Percentiles rank a stretch among this genome's conserved stretches.
These are phyloP conservation scores for Parafenestella ontariensis DNA, from an alignment of 2,329 filamentous ascomycete species.

Conservation along the genomic window DNA sequence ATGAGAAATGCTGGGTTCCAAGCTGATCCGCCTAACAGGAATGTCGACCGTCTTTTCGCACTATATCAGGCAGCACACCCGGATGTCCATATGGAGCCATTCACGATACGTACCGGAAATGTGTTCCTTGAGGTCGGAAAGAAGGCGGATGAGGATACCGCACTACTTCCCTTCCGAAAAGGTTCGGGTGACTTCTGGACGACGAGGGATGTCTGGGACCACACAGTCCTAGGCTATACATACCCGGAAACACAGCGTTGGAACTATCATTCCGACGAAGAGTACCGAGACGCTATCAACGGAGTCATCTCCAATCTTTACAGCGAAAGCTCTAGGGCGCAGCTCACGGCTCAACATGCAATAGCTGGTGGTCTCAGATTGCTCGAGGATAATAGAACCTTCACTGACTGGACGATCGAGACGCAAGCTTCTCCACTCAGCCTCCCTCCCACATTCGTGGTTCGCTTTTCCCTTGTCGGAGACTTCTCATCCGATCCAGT, in stretches of 20 bases:
- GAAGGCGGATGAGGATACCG: constrained; percentile 55
- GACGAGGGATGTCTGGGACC: constrained; percentile 33
- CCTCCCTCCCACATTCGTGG: constrained; percentile 28
- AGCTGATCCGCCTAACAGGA: constrained; percentile 15
- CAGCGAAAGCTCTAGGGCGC: constrained; percentile 17
- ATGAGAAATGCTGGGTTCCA: no score
- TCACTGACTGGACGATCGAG: constrained; percentile 37
- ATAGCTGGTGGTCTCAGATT: not conserved
- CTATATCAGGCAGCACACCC: constrained; percentile 79
- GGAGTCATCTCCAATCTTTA: constrained; percentile 32
- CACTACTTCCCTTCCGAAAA: constrained; percentile 51
- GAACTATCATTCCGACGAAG: constrained; percentile 17
- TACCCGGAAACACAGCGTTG: constrained; percentile 46
- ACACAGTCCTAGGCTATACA: constrained; percentile 38
- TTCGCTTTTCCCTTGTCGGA: constrained; percentile 29
- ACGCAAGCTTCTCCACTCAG: constrained; percentile 8
- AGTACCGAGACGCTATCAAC: constrained; percentile 16
- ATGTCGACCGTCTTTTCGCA: constrained; percentile 62
- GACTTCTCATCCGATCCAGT: constrained; percentile 21
- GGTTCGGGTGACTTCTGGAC: constrained; percentile 36
- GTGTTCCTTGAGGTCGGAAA: constrained; percentile 48
- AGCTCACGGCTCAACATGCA: not conserved
- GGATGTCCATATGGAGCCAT: constrained; percentile 66
- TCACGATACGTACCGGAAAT: constrained; percentile 33
- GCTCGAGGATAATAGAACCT: constrained; percentile 12